Base-by-base conservation (phyloP, 2,329 filamentous ascomycete genomes). In the Verticillium isaacii region DNA sequence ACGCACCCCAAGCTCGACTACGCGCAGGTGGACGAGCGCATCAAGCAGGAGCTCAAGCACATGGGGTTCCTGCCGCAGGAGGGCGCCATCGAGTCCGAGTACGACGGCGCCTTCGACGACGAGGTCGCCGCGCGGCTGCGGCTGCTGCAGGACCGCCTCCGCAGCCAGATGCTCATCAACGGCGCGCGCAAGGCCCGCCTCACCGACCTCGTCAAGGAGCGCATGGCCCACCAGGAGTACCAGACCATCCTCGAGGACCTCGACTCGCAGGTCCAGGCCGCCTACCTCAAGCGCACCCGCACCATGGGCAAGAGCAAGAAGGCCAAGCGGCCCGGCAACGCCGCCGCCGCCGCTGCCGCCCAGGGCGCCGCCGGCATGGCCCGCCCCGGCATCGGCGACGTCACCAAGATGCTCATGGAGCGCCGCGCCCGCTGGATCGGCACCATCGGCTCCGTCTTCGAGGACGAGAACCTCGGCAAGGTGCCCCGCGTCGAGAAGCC, bases 191-290 rank as follows among this genome's bases (percentile, higher is more conserved):
- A 98, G 76, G 84, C 92, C 7, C 87, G 93, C 2, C 82, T 99
- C 12, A 87, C 92, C 1, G 93, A 97, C 41, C 83, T 97, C 32
- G 92, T 95, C 8, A 90, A 93, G 68, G 93, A 97, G 73, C 89
- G 92, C 66, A 94, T 99, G 86, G 95, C 95, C 0, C 89, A 95
- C 77, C 95, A 99, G 72, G 95, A 99, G 74, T 99, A 97, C 79
- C 90, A 89, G 74, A 97, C 93, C 61, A 99, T 99, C 68, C 89
- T 96, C 58, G 95, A 99, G 73, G 95, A 99, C 73, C 87, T 99
- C 25, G 95, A 99, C 79, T 88, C 89, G 52, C 95, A 98, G 73
- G 93, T 98, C 52, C 93, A 98, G 72, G 89, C 92, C 59, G 94
- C 95, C 3, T 99, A 98, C 72, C 87, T 96, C 55, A 99, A 99